Base-by-base conservation (phyloP, 352 stramenopile species). In the Globisporangium mamillatum region DNA sequence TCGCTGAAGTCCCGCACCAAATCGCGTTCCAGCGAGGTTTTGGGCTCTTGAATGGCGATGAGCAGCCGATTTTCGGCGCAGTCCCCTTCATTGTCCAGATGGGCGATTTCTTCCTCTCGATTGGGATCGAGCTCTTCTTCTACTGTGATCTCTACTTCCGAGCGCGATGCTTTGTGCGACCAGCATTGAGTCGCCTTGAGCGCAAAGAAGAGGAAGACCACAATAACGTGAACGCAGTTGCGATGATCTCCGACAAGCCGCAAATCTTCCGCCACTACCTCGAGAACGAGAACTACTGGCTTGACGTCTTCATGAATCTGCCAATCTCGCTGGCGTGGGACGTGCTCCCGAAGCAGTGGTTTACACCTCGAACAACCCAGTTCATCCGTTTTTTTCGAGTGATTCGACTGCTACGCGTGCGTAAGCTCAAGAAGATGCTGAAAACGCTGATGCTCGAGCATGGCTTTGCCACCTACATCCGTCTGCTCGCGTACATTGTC, bases 301-400 rank as follows among this genome's bases (percentile, higher is more conserved):
- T 83, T 18, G 81, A 89, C 12, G 22, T 75, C 0, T 18, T 85
- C 16, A 67, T 71, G 7, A 61, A 75, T 22, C 38, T 79, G 0
- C 84, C 82, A 34, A 64, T 89, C 7, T 60, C 82, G n/a, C 63
- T 92, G 3, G 24, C 77, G 2, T 92, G 84, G 84, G 84, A 91
- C 52, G 61, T 89, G 7, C 9, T 90, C 1, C 75, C 81, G 0
- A 92, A 92, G 57, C 25, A 72, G 0, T 60, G 60, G 12, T 75
- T 90, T 27, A 70, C 66, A 18, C 61, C 63, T 16, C 64, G 62
- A 18, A 64, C 57, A 5, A 59, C 80, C 4, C 71, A 77, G 46
- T 58, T 76, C 2, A 63, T 75, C 1, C 58, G 84, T 16, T 79
- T 83, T 56, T 34, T 89, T 10, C 81, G 84, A 0, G 44, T 85